Evolutionary conservation across 2,329 filamentous ascomycete genomes (phyloP).

Genomic region (Xylariaceae sp.): DNA sequence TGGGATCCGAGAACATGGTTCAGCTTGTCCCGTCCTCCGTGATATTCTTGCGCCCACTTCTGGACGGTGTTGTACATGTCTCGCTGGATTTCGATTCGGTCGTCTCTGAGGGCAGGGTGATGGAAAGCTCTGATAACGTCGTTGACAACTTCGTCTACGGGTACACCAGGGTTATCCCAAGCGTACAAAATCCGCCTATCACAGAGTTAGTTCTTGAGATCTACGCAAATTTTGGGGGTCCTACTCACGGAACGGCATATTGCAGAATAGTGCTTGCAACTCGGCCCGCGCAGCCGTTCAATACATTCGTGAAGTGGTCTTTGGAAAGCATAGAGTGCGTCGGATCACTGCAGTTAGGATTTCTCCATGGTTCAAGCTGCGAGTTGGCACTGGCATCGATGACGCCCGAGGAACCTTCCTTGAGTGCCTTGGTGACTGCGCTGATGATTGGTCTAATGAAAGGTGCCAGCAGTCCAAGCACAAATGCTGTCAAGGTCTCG

Average conservation of each 20-base stretch:
- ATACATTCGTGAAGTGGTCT: constrained; percentile 76
- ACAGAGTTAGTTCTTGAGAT: constrained; percentile 14
- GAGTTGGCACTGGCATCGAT: constrained; percentile 66
- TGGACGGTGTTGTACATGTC: constrained; percentile 87
- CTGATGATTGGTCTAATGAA: constrained; percentile 91
- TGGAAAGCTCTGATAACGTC: constrained; percentile 85
- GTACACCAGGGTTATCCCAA: constrained; percentile 83
- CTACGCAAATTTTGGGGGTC: neutral
- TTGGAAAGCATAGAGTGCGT: constrained; percentile 82
- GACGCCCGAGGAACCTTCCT: constrained; percentile 74
- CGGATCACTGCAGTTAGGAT: constrained; percentile 70
- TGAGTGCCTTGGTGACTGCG: constrained; percentile 76
- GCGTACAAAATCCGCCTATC: constrained; percentile 75
- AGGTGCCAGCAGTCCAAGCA: constrained; percentile 84
- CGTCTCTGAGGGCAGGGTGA: constrained; percentile 78
- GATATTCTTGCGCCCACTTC: constrained; percentile 70
- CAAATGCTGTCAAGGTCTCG: constrained; percentile 86
- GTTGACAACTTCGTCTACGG: constrained; percentile 76
- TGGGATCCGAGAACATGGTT: constrained; percentile 76
- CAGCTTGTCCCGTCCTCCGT: constrained; percentile 49
- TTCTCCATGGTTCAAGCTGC: constrained; percentile 77
- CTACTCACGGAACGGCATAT: constrained; percentile 72
- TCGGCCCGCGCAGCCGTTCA: constrained; percentile 73
- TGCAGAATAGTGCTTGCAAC: constrained; percentile 73
- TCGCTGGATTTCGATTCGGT: constrained; percentile 72